Conservation (phyloP, 164 flowering plant genomes). For the Nelumbo lutea region DNA sequence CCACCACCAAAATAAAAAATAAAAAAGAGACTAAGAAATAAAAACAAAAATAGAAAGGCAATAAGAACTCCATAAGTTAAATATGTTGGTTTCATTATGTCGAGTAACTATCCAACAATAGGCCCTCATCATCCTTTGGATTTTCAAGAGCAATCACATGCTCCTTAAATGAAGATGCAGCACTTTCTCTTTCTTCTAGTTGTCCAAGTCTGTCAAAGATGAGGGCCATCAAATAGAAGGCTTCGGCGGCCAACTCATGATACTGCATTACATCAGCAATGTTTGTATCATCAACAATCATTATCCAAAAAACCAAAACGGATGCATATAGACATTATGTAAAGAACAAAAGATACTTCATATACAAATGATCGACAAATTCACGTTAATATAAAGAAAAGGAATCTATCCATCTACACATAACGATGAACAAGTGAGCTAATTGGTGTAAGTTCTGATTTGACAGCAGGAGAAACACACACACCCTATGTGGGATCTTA, state of each 20-base stretch:
- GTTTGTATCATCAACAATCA: background rate
- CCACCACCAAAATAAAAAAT: too few species aligned
- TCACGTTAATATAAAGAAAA: too few species aligned
- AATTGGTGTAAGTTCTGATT: too few species aligned
- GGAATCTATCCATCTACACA: too few species aligned
- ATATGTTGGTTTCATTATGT: too few species aligned
- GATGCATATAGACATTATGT: background rate
- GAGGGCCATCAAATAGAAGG: constrained; percentile 78
- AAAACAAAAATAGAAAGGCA: too few species aligned
- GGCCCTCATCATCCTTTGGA: constrained; percentile 38
- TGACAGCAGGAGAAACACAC: too few species aligned
- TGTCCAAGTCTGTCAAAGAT: constrained; percentile 57
- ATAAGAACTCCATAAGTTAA: too few species aligned
- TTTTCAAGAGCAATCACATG: constrained; percentile 58
- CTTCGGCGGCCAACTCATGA: constrained; percentile 94
- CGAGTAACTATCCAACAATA: constrained; percentile 4
- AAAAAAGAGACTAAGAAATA: too few species aligned
- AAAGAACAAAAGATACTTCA: background rate
- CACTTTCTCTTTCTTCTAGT: constrained; percentile 68
- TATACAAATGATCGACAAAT: too few species aligned
- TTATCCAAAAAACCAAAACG: background rate
- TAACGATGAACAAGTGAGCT: too few species aligned
- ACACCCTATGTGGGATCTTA: too few species aligned
- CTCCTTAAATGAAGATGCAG: constrained; percentile 71
- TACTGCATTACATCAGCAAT: constrained; percentile 38